A percentile compares a stretch with the other conserved stretches of the same genome.
Evolutionary conservation across 2,329 filamentous ascomycete species (phyloP).

Genomic region (Colletotrichum somersetense): DNA sequence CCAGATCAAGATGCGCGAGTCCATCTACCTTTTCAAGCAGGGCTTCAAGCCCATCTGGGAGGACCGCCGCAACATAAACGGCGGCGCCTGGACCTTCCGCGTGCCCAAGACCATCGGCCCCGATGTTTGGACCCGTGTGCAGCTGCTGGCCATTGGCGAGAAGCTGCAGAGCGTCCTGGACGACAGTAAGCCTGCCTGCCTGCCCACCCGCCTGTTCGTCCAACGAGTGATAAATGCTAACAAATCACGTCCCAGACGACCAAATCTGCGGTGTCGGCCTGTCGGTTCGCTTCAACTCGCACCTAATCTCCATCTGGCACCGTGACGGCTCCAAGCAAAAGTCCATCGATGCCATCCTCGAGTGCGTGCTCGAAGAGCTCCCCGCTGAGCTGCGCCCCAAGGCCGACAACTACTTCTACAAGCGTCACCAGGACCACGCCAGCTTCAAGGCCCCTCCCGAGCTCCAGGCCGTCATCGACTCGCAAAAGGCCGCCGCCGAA

Average conservation of each 20-base stretch:
- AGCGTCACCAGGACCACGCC: conserved; percentile 89
- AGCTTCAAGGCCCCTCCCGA: conserved; percentile 78
- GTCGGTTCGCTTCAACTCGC: conserved; percentile 88
- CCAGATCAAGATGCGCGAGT: conserved; percentile 81
- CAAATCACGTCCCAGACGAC: conserved; percentile 67
- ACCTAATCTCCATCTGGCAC: conserved; percentile 94
- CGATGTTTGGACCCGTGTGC: conserved; percentile 85
- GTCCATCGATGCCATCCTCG: conserved; percentile 80
- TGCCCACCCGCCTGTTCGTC: background rate
- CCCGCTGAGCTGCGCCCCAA: conserved; percentile 80
- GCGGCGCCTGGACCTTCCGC: conserved; percentile 93
- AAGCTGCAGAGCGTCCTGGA: conserved; percentile 80
- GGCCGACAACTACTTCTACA: conserved; percentile 82
- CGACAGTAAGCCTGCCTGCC: conserved; percentile 64
- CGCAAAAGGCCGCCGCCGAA: conserved; percentile 64
- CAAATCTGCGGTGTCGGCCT: conserved; percentile 92
- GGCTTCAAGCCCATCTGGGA: conserved; percentile 85
- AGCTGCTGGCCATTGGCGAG: conserved; percentile 87
- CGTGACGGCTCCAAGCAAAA: conserved; percentile 84
- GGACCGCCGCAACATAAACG: conserved; percentile 86
- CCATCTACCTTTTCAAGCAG: conserved; percentile 83
- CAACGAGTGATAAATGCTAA: conserved; percentile 9
- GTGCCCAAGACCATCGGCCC: conserved; percentile 81
- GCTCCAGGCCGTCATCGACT: conserved; percentile 69
- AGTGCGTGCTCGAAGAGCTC: conserved; percentile 79